Evolutionary conservation across 2,329 filamentous ascomycete species (phyloP).

Genomic region (Ilyonectria mors-panacis): DNA sequence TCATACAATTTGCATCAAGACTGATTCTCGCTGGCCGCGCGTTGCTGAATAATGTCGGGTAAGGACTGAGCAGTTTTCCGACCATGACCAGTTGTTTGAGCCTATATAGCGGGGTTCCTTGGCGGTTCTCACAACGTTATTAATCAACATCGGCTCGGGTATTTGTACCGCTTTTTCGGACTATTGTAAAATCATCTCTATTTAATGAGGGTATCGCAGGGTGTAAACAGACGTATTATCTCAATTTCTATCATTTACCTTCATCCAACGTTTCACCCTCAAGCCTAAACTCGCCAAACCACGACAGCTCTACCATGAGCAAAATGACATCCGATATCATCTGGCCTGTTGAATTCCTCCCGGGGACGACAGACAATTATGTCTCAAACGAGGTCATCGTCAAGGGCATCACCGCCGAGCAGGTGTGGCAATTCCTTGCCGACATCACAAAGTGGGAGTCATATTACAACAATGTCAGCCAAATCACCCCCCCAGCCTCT

Average conservation of each 20-base stretch:
- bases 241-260: neutral
- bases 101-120: neutral
- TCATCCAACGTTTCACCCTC: neutral
- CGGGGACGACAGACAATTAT: conserved; percentile 50
- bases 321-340: conserved; percentile 34
- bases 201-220: neutral
- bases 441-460: conserved; percentile 48
- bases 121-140: neutral
- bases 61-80: neutral
- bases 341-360: conserved; percentile 48
- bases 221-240: neutral
- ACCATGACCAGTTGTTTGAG: neutral
- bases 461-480: conserved; percentile 42
- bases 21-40: neutral
- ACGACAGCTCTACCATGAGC: neutral
- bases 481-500: conserved; percentile 46
- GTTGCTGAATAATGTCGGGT: neutral
- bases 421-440: conserved; percentile 47
- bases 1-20: neutral
- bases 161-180: neutral
- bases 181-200: neutral
- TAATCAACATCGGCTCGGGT: neutral
- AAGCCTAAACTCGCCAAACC: neutral
- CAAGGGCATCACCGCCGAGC: conserved; percentile 43
- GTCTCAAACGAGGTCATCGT: conserved; percentile 50